Percentiles rank a stretch among this genome's conserved stretches.
These are phyloP conservation scores for Phytophthora quininea DNA, from an alignment of 352 stramenopile genomes.

Conservation along the genomic window DNA sequence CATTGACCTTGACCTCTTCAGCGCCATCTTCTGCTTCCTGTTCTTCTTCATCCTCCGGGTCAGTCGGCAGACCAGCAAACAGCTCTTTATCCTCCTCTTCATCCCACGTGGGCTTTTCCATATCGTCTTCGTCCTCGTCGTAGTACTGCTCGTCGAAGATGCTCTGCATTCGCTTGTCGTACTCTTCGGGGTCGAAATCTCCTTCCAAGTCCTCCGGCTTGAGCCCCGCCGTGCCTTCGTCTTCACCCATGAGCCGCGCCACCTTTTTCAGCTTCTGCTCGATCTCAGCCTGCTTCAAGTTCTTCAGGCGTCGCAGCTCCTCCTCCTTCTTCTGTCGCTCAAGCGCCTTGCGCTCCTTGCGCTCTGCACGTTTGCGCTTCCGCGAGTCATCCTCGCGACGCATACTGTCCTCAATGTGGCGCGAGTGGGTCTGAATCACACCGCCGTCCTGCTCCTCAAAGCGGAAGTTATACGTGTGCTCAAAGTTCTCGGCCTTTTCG, in stretches of 20 bases:
- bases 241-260: conserved; percentile 77
- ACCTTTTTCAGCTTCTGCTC: conserved; percentile 94
- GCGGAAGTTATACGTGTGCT: conserved; percentile 99
- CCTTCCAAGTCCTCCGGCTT: conserved; percentile 89
- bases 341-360: conserved; percentile 94
- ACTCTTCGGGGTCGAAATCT: conserved; percentile 97
- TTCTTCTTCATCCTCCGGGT: conserved; percentile 76
- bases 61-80: conserved; percentile 72
- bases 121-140: conserved; percentile 73
- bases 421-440: conserved; percentile 85
- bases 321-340: conserved; percentile 98
- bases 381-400: conserved; percentile 96
- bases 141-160: conserved; percentile 99
- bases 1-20: conserved; percentile 40
- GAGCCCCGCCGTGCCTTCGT: conserved; percentile 46
- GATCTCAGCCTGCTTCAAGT: conserved; percentile 97
- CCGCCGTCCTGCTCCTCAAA: conserved; percentile 96
- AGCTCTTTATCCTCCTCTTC: conserved; percentile 87
- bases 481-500: conserved; percentile 96
- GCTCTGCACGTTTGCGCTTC: conserved; percentile 94
- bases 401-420: conserved; percentile 89
- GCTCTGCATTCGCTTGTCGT: conserved; percentile 96
- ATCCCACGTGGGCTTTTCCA: conserved; percentile 82
- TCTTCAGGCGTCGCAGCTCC: conserved; percentile 97
- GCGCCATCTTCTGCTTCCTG: conserved; percentile 39